Conservation (phyloP, 1,139 yeast genomes). For the Candida sp. region DNA sequence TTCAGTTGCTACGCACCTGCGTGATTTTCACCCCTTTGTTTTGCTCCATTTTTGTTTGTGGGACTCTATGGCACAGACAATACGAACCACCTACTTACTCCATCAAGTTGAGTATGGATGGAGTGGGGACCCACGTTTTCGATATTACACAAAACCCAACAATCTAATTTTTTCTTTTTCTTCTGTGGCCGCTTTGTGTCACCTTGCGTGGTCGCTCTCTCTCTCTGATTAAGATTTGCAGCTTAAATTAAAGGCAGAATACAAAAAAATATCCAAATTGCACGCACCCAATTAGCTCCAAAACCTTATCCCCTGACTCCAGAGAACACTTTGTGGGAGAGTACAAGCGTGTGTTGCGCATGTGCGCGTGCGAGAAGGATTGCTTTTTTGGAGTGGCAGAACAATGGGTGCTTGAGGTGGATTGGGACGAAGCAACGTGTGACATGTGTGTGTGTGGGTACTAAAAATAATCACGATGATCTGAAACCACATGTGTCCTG, state of each 20-base stretch:
- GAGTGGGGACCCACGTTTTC: constrained; percentile 5
- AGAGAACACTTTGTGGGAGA: not conserved
- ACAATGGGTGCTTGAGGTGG: not conserved
- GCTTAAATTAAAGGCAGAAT: not conserved
- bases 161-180: not conserved
- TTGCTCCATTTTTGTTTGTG: not conserved
- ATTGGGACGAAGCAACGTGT: not conserved
- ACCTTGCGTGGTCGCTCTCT: not conserved
- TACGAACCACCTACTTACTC: not conserved
- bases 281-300: not conserved
- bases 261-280: not conserved
- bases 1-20: no score
- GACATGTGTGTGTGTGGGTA: not conserved
- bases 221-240: constrained; percentile 1
- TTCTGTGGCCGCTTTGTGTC: not conserved
- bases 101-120: no score
- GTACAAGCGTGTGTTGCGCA: not conserved
- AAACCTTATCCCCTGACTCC: not conserved
- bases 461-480: not conserved
- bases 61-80: not conserved
- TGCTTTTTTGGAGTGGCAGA: not conserved
- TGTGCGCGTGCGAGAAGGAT: not conserved
- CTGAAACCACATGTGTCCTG: no score
- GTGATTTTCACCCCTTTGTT: not conserved
- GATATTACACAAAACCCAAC: constrained; percentile 2